These are phyloP conservation scores for Herpetospermum pedunculosum DNA, from an alignment of 306 rosid genomes.

Conservation along the genomic window DNA sequence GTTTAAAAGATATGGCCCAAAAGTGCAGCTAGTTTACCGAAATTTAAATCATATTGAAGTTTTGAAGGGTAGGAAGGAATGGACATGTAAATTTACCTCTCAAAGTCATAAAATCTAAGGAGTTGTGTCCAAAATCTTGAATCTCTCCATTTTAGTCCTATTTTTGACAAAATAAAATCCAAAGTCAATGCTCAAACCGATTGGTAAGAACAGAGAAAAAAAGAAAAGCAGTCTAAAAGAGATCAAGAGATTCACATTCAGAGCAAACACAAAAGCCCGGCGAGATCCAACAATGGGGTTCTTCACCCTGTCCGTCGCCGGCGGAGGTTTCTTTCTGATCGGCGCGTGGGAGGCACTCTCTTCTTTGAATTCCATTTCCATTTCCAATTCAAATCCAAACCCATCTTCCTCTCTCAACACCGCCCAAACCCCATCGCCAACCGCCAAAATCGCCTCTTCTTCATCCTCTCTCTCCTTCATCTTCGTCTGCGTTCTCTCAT, in stretches of 20 bases:
- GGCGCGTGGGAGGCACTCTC: conserved; percentile 41
- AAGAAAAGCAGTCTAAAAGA: background rate
- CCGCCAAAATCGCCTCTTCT: background rate
- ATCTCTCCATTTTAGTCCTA: no score
- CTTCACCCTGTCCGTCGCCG: conserved; percentile 37
- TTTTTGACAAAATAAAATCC: no score
- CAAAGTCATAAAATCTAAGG: no score
- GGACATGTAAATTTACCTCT: no score
- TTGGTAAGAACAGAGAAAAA: background rate
- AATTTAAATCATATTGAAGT: no score
- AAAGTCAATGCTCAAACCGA: background rate
- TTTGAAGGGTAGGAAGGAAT: no score
- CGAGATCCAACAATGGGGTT: conserved; percentile 32
- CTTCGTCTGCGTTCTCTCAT: conserved; percentile 23
- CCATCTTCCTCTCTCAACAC: conserved; percentile 15
- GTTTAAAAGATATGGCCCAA: no score
- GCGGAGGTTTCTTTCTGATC: conserved; percentile 42
- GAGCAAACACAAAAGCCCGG: background rate
- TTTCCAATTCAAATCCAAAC: background rate
- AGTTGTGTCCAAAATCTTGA: no score
- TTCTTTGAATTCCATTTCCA: conserved; percentile 5
- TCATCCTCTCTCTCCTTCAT: conserved; percentile 22
- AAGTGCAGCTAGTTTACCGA: no score
- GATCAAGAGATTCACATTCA: background rate
- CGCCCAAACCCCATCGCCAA: conserved; percentile 8